A percentile compares a stretch with the other conserved stretches of the same genome.
Conservation (phyloP, 129 eudicot genomes). For the Sambucus nigra region DNA sequence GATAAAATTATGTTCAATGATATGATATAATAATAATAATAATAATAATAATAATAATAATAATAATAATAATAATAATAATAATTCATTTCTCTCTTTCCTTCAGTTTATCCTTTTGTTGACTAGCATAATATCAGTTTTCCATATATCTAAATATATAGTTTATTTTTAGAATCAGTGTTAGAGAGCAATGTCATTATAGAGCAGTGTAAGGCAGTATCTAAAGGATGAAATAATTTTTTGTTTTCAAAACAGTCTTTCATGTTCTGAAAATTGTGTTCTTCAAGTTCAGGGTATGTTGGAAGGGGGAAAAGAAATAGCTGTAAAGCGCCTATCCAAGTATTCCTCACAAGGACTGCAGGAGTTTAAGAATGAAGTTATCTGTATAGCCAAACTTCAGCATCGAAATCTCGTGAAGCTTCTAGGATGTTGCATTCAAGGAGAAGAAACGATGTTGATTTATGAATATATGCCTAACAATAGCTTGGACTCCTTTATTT, state of each 20-base stretch:
- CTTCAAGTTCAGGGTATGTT: neutral
- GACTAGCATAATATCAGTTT: no score
- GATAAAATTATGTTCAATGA: no score
- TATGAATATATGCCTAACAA: conserved; percentile 1
- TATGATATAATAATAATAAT: no score
- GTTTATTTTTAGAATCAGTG: no score
- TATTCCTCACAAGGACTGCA: neutral
- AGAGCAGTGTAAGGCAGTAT: no score
- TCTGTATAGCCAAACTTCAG: neutral
- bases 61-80: no score
- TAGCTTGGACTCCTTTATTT: conserved; percentile 1
- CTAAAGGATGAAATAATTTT: neutral
- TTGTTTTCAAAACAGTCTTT: neutral
- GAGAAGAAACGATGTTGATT: conserved; percentile 2
- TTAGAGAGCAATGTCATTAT: no score
- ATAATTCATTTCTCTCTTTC: no score
- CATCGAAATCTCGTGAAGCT: conserved; percentile 5
- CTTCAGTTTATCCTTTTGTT: no score
- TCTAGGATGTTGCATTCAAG: neutral
- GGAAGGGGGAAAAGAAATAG: conserved; percentile 1
- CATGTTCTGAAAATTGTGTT: neutral
- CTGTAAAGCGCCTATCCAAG: neutral
- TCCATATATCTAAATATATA: no score
- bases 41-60: no score
- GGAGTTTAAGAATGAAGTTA: neutral